Evolutionary conservation across 2,329 filamentous ascomycete species (phyloP), one percentile per base, ranked within the genome.

Genomic region (Coniochaeta sp.): DNA sequence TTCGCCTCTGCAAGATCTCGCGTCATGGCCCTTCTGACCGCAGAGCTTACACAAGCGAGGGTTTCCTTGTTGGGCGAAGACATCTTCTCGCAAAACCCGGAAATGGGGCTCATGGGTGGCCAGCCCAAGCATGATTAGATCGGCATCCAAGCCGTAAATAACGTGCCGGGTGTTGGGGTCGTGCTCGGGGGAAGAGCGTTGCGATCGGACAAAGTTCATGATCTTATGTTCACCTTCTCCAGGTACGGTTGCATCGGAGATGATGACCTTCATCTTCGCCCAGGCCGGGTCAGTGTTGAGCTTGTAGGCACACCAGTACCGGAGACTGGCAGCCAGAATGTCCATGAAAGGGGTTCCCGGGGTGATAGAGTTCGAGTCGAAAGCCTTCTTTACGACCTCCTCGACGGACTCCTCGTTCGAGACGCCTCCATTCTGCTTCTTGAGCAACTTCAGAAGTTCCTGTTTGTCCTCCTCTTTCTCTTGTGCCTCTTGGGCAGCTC

Each of bases 201-300:
- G 96, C 40, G 93, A 96, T 69, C 95, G 88, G 65, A 99, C 86
- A 73, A 98, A 99, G 67, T 95, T 88, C 95, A 99, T 99, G 71
- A 99, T 98, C 76, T 99, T 99, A 75, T 99, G 95, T 77, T 99
- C 95, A 72, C 95, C 95, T 77, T 99, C 95, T 71, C 95, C 95
- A 59, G 95, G 95, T 42, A 99, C 93, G 44, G 93, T 97, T 59
- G 95, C 93, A 79, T 99, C 95, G 9, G 95, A 99, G 66, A 99
- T 98, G 74, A 99, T 96, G 73, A 99, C 85, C 81, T 99, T 99
- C 73, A 97, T 81, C 73, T 92, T 92, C 63, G 90, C 90, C 96
- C 96, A 99, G 57, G 89, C 91, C 34, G 93, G 92, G 73, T 99
- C 95, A 28, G 91, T 97, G 74, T 96, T 98, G 65, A 98, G 84